Evolutionary conservation across 306 rosid genomes (phyloP), one percentile per base, ranked within the genome.

Genomic region (Cicer arietinum): DNA sequence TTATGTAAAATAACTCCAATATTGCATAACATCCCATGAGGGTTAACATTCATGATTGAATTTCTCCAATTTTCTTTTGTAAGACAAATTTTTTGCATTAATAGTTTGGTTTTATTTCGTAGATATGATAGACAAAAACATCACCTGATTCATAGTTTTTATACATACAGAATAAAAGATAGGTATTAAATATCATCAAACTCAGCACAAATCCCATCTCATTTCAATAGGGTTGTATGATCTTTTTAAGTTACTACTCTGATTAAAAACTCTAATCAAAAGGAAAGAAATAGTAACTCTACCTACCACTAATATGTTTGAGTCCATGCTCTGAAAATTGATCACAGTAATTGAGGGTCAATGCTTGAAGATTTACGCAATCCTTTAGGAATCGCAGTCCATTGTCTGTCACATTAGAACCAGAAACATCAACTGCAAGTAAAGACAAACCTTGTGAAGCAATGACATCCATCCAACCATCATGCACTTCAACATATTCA

Each of bases 381-480:
- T 81, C 86, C 79, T 86, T 86, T 43, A 90, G 74, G 66, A 78
- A 75, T 53, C 69, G 64, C 79, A 90, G 72, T 45, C 92, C 95
- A 60, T 60, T 40, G 45, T 90, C 89, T 9, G 92, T 84, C 70
- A 90, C 90, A 42, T 80, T 75, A 43, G 95, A 90, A 75, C 88
- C 83, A 67, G 95, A 86, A 73, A 90, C 44, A 83, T 90, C 95
- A 76, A 84, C 78, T 1, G 92, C 79, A 37, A 90, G 90, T 60
- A 90, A 81, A 52, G 92, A 88, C 25, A 84, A 45, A 18, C 89
- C 88, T 62, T 90, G 95, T 2, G 95, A 90, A 77, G 90, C 76
- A 70, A 90, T 84, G 25, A 60, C 86, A 66, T 81, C 86, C 92
- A 88, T 84, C 95, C 95, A 90, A 77, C 72, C 85, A 81, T 90